Base-by-base conservation (phyloP, 495 filamentous ascomycete species). In the Xylaria palmicola region DNA sequence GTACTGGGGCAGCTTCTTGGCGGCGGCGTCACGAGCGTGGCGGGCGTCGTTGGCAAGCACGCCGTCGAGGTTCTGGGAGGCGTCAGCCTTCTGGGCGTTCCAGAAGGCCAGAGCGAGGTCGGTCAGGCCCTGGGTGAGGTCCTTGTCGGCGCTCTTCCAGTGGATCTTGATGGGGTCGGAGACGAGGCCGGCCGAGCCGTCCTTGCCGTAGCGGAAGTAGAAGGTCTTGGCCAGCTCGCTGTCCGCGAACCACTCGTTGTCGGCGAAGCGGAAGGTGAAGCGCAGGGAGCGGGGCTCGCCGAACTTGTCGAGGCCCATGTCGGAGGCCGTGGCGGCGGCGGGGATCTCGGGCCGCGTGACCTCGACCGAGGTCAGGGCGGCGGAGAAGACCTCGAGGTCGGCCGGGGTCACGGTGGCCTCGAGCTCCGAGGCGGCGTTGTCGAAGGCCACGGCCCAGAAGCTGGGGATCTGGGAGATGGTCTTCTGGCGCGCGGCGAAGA, bases 371-470 rank as follows among this genome's bases (percentile, higher is more conserved):
- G 72, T 76, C 19, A 91, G 80, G 59, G 72, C 73, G 37, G 77
- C 74, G 51, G 80, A 77, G 37, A 92, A 77, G 20, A 85, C 71
- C 8, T 72, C 77, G 6, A 83, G 83, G 71, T 92, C 89, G 39
- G 80, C 75, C 41, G 86, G 80, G 32, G 84, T 82, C 62, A 92
- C 85, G 74, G 80, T 84, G 65, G 86, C 83, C 67, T 90, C 88
- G 63, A 91, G 81, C 45, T 90, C 84, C 24, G 75, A 72, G 12
- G 88, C 86, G 7, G 88, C 82, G 65, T 88, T 84, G 59, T 89
- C 83, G 69, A 92, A 78, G 36, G 90, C 86, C 50, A 88, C 81
- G 43, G 86, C 75, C 89, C 89, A 92, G 83, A 92, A 92, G 72
- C 86, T 81, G n/a, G 75, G 76, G 66, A 90, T 87, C 58, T 77